A percentile compares a stretch with the other conserved stretches of the same genome.
These are phyloP conservation scores for Dictyostelium brefeldianum DNA, from an alignment of 78 protist genomes.

Conservation along the genomic window DNA sequence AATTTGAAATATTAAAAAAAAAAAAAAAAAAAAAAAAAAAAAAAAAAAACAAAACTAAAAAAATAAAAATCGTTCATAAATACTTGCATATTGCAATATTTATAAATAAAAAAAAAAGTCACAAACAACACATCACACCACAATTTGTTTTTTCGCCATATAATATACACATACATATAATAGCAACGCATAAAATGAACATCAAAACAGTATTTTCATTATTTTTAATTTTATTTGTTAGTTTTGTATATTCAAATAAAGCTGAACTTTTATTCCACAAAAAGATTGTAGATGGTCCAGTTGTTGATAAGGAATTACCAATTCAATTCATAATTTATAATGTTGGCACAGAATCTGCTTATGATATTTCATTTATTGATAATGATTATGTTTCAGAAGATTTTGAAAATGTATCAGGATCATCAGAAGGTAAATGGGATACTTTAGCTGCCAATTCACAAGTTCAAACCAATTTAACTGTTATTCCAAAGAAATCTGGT, in stretches of 20 bases:
- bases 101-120: too few species aligned
- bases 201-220: conserved; percentile 39
- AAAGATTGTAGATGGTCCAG: conserved; percentile 67
- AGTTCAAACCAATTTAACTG: conserved; percentile 17
- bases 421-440: conserved; percentile 35
- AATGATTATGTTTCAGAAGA: conserved; percentile 15
- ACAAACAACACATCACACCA: too few species aligned
- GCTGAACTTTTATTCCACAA: conserved; percentile 72
- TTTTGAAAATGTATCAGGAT: conserved; percentile 48
- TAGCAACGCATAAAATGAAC: too few species aligned
- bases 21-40: too few species aligned
- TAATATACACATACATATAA: too few species aligned
- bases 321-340: conserved; percentile 47
- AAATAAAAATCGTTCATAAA: too few species aligned
- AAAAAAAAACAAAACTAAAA: too few species aligned
- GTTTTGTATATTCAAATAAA: neutral
- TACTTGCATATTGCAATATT: too few species aligned
- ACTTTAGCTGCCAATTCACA: conserved; percentile 22
- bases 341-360: conserved; percentile 67
- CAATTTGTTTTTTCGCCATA: too few species aligned
- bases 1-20: too few species aligned
- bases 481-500: conserved; percentile 40
- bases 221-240: conserved; percentile 26
- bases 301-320: conserved; percentile 60
- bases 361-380: conserved; percentile 33